These are phyloP conservation scores for Amanita polypyramis DNA, from an alignment of 768 basidiomycete genomes.

Conservation along the genomic window DNA sequence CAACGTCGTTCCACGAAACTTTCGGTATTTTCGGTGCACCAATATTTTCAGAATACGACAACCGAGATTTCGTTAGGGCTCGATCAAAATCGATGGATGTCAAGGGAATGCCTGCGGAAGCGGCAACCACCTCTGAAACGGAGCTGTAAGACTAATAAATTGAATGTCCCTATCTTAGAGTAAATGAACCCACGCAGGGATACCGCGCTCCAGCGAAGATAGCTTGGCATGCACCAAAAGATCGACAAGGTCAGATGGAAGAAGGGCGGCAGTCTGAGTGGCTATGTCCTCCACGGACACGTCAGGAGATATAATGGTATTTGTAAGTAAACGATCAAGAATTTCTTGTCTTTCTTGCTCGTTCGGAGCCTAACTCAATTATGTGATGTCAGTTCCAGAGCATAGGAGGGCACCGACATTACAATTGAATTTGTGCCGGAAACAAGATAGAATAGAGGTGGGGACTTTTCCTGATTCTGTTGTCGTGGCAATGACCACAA, in stretches of 20 bases:
- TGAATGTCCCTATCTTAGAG: no score
- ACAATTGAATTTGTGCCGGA: constrained; percentile 79
- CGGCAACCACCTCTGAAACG: constrained; percentile 12
- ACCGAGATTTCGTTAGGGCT: constrained; percentile 63
- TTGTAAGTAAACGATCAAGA: constrained; percentile 33
- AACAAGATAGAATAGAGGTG: constrained; percentile 48
- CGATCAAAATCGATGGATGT: constrained; percentile 56
- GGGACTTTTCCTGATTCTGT: constrained; percentile 58
- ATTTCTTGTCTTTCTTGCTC: constrained; percentile 66
- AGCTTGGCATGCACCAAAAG: constrained; percentile 51
- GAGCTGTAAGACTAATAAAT: background rate
- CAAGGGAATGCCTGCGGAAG: constrained; percentile 31
- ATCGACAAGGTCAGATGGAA: constrained; percentile 69
- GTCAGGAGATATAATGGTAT: constrained; percentile 52
- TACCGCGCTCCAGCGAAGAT: constrained; percentile 41
- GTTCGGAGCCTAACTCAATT: constrained; percentile 52
- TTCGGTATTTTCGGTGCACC: constrained; percentile 96
- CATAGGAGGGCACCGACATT: constrained; percentile 35
- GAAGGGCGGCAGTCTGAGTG: constrained; percentile 83
- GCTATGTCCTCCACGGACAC: constrained; percentile 67
- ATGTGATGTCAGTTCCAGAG: background rate
- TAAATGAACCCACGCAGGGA: constrained; percentile 22
- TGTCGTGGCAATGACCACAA: constrained; percentile 67
- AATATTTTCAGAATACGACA: constrained; percentile 82
- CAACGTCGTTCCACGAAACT: constrained; percentile 96